Percentiles rank a stretch among this genome's conserved stretches.
Evolutionary conservation across 495 filamentous ascomycete species (phyloP).

Genomic region (Rostrohypoxylon terebratum): DNA sequence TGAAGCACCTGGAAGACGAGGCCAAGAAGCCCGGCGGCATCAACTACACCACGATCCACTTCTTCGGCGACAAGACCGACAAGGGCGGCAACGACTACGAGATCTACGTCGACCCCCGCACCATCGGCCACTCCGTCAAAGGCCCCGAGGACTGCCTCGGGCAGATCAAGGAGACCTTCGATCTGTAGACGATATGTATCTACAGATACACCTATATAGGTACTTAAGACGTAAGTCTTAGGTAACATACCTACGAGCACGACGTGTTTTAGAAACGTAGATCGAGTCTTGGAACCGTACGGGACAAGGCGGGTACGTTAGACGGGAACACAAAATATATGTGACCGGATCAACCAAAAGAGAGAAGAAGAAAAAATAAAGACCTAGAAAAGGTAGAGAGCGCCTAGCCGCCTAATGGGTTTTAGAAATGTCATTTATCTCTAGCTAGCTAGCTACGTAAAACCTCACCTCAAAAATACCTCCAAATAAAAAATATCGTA

Average conservation of each 20-base stretch:
- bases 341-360: slow-evolving; percentile 15
- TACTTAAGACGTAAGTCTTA: too few species aligned
- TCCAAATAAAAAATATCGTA: neutral
- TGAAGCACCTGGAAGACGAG: slow-evolving; percentile 87
- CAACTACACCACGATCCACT: slow-evolving; percentile 88
- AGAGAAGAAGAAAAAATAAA: slow-evolving; percentile 1
- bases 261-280: neutral
- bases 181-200: slow-evolving; percentile 60
- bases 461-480: neutral
- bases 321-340: neutral
- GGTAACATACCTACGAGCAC: neutral
- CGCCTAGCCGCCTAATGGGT: slow-evolving; percentile 5
- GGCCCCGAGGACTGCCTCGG: slow-evolving; percentile 83
- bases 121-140: slow-evolving; percentile 84
- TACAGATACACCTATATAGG: too few species aligned
- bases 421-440: slow-evolving; percentile 13
- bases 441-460: neutral
- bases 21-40: slow-evolving; percentile 74
- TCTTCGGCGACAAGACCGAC: slow-evolving; percentile 96
- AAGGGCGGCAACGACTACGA: slow-evolving; percentile 95
- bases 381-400: slow-evolving; percentile 2
- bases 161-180: slow-evolving; percentile 82
- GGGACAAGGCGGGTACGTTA: neutral
- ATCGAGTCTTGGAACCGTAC: neutral
- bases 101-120: slow-evolving; percentile 84